Conservation (phyloP, 352 stramenopile genomes). For the Pythium sukuiense region DNA sequence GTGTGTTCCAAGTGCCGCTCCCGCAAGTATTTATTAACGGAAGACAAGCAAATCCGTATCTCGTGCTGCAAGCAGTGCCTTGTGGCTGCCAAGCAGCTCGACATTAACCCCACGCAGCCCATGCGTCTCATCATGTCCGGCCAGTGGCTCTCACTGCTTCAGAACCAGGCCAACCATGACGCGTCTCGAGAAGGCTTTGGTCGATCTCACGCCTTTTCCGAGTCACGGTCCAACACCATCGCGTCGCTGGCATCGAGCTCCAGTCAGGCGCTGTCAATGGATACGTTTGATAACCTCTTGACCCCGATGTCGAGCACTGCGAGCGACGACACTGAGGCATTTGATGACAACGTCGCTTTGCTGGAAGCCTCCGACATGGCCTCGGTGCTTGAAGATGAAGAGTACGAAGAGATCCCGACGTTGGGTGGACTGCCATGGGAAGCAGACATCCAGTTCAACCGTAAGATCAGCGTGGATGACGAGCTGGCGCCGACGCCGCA, state of each 20-base stretch:
- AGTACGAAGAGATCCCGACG: constrained; percentile 22
- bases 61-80: constrained; percentile 34
- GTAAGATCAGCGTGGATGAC: constrained; percentile 23
- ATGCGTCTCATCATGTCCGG: constrained; percentile 19
- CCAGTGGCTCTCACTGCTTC: constrained; percentile 18
- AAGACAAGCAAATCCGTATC: constrained; percentile 25
- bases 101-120: constrained; percentile 13
- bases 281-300: constrained; percentile 17
- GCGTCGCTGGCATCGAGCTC: constrained; percentile 10
- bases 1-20: constrained; percentile 31
- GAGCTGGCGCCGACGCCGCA: not conserved
- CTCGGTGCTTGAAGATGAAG: constrained; percentile 23
- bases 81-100: constrained; percentile 19
- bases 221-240: constrained; percentile 8
- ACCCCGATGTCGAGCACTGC: constrained; percentile 16
- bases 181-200: not conserved
- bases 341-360: constrained; percentile 18
- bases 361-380: constrained; percentile 25
- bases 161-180: not conserved
- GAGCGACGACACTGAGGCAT: not conserved
- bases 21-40: constrained; percentile 21
- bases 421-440: constrained; percentile 4
- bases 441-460: constrained; percentile 18
- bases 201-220: constrained; percentile 3
- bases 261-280: not conserved